phyloP scores from a whole-genome alignment of 2,329 filamentous ascomycete genomes.

The Arthrobotrys conoides region DNA sequence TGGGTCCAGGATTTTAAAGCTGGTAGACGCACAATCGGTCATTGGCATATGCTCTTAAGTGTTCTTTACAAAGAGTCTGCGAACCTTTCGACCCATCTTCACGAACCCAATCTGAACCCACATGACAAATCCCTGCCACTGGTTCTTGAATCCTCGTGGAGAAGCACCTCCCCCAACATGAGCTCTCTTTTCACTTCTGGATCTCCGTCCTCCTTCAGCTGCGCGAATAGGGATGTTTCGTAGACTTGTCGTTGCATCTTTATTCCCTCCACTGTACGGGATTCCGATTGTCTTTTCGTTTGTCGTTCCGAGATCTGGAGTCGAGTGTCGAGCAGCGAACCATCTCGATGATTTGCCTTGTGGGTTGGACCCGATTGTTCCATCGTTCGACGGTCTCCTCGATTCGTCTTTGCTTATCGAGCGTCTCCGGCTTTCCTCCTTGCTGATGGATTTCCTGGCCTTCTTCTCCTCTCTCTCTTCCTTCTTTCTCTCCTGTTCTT shows the following conservation, averaged over 20 bases:
- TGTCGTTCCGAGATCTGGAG: slow-evolving; percentile 49
- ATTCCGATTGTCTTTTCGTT: slow-evolving; percentile 58
- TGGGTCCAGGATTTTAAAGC: slow-evolving; percentile 34
- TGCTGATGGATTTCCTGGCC: slow-evolving; percentile 55
- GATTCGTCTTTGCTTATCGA: slow-evolving; percentile 59
- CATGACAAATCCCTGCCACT: slow-evolving; percentile 60
- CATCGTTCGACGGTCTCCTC: slow-evolving; percentile 52
- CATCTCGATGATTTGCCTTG: slow-evolving; percentile 39
- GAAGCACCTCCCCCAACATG: slow-evolving; percentile 8
- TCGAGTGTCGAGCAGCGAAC: slow-evolving; percentile 43
- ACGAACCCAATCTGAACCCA: slow-evolving; percentile 60
- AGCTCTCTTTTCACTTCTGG: slow-evolving; percentile 44
- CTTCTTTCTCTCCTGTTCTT: slow-evolving; percentile 50
- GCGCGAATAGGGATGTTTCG: slow-evolving; percentile 47
- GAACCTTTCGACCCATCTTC: slow-evolving; percentile 60
- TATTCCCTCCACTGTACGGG: slow-evolving; percentile 31
- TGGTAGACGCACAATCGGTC: slow-evolving; percentile 48
- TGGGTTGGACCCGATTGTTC: slow-evolving; percentile 40
- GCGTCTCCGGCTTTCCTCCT: slow-evolving; percentile 40
- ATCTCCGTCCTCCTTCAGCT: slow-evolving; percentile 46
- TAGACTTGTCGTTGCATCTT: slow-evolving; percentile 32
- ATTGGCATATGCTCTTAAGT: slow-evolving; percentile 43
- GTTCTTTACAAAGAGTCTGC: slow-evolving; percentile 58
- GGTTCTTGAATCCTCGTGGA: slow-evolving; percentile 50
- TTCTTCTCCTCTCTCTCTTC: slow-evolving; percentile 53